Evolutionary conservation across 352 stramenopile genomes (phyloP).

Genomic region (Phytopythium cucurbitacearum): DNA sequence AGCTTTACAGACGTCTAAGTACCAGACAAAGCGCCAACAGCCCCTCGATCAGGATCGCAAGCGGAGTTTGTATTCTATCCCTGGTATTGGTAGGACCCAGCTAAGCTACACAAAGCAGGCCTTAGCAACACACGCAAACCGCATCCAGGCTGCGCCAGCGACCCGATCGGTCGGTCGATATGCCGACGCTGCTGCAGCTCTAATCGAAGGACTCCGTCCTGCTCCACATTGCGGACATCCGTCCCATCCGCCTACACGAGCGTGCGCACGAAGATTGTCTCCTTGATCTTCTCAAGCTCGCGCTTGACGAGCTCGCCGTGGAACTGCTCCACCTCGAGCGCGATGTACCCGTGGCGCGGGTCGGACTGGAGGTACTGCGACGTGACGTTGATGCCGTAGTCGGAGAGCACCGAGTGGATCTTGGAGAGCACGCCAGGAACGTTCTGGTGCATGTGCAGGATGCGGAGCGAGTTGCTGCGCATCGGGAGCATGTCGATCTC

Average conservation of each 20-base stretch:
- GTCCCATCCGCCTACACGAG: constrained; percentile 39
- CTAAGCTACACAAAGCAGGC: too few relatives aligned
- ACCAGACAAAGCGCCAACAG: too few relatives aligned
- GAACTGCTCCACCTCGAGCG: constrained; percentile 76
- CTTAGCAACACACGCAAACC: too few relatives aligned
- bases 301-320: constrained; percentile 76
- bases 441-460: constrained; percentile 86
- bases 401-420: constrained; percentile 78
- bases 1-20: too few relatives aligned
- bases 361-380: constrained; percentile 85
- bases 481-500: constrained; percentile 79
- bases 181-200: too few relatives aligned
- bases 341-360: constrained; percentile 78
- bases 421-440: constrained; percentile 82
- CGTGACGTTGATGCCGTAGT: constrained; percentile 85
- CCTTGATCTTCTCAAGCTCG: constrained; percentile 82
- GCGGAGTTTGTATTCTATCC: too few relatives aligned
- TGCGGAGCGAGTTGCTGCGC: constrained; percentile 73
- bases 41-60: too few relatives aligned
- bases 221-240: not conserved
- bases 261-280: constrained; percentile 81
- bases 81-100: too few relatives aligned
- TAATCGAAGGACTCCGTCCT: not conserved
- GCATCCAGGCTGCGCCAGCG: too few relatives aligned
- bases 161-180: too few relatives aligned